These are phyloP conservation scores for Penicillium brevicompactum DNA, from an alignment of 2,329 filamentous ascomycete species.

Conservation along the genomic window DNA sequence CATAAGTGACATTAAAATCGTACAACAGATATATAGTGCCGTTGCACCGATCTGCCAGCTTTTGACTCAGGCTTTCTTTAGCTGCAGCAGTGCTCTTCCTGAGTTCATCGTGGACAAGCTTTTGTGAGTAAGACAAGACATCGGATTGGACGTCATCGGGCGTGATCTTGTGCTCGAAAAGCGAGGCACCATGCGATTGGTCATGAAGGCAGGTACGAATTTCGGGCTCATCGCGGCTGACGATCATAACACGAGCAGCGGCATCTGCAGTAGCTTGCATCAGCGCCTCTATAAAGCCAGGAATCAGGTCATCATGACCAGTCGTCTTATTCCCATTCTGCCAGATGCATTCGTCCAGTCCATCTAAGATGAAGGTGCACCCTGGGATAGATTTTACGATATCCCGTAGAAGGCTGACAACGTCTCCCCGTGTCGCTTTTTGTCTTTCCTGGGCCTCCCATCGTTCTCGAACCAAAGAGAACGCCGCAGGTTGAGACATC, in stretches of 20 bases:
- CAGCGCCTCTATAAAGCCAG: neutral
- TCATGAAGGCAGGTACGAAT: neutral
- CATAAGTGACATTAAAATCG: no score
- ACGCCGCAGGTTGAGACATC: neutral
- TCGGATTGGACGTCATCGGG: conserved; percentile 1
- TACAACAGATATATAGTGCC: no score
- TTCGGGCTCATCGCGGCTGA: conserved; percentile 9
- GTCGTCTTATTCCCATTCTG: no score
- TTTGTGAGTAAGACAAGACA: neutral
- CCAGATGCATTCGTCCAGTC: neutral
- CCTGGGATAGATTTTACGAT: neutral
- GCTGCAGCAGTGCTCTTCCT: neutral
- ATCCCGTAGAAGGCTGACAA: neutral
- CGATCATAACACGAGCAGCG: conserved; percentile 4
- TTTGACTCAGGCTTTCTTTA: neutral
- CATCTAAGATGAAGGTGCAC: conserved; percentile 6
- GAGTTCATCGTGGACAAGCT: neutral
- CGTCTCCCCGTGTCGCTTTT: neutral
- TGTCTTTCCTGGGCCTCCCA: neutral
- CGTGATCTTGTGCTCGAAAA: neutral
- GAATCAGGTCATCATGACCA: neutral
- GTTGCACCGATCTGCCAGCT: conserved; percentile 6
- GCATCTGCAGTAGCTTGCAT: neutral
- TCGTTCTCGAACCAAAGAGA: neutral
- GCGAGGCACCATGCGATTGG: neutral